Conservation (phyloP, 2,329 filamentous ascomycete genomes). For the Thermomyces lanuginosus region DNA sequence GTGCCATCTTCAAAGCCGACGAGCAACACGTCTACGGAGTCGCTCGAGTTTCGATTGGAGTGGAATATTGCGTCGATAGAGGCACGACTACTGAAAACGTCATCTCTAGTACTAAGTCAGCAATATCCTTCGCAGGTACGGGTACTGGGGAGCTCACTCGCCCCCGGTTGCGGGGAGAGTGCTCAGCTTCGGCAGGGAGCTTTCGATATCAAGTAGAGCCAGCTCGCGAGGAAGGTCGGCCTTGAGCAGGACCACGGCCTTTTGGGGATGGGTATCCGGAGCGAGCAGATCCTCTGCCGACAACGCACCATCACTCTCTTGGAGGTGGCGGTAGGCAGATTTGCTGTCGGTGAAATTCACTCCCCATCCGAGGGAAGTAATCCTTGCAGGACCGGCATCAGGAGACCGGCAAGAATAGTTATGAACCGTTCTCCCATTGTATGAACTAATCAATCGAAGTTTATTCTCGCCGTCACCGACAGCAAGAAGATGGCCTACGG, state of each 20-base stretch:
- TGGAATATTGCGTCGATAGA: conserved; percentile 57
- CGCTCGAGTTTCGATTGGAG: conserved; percentile 46
- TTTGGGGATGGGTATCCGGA: conserved; percentile 21
- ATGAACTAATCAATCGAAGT: conserved; percentile 59
- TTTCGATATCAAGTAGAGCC: conserved; percentile 59
- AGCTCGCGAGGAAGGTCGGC: conserved; percentile 56
- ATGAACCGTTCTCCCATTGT: conserved; percentile 67
- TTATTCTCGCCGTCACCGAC: conserved; percentile 70
- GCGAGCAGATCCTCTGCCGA: conserved; percentile 28
- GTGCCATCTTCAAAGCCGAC: conserved; percentile 54
- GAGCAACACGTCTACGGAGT: conserved; percentile 64
- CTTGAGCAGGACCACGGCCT: conserved; percentile 21
- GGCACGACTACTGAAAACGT: conserved; percentile 52
- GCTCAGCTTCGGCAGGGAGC: conserved; percentile 59
- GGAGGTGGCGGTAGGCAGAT: conserved; percentile 26
- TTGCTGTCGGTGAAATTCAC: conserved; percentile 38
- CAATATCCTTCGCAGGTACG: neutral
- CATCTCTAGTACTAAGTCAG: conserved; percentile 19
- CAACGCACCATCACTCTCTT: conserved; percentile 17
- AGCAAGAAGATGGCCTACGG: conserved; percentile 49
- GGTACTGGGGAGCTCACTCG: conserved; percentile 24
- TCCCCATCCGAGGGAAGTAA: conserved; percentile 38
- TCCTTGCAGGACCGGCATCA: conserved; percentile 9
- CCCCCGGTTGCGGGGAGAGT: conserved; percentile 50
- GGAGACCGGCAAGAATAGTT: conserved; percentile 35